Evolutionary conservation across 306 rosid genomes (phyloP).

Genomic region (Dryas drummondii): DNA sequence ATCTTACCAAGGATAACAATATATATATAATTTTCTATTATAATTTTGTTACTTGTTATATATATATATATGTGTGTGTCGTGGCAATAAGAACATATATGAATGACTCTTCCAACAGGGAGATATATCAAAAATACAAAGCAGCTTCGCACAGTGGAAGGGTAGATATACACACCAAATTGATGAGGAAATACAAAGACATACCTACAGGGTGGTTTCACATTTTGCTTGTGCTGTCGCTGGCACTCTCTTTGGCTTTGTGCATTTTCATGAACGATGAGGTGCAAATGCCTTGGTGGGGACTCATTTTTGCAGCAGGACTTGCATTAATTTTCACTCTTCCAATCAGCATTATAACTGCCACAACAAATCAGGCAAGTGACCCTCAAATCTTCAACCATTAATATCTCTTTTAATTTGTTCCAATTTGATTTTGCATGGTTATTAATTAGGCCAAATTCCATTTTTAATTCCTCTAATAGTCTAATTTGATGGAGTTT

Average conservation of each 20-base stretch:
- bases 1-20: too few relatives aligned
- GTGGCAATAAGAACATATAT: not conserved
- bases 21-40: too few relatives aligned
- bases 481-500: too few relatives aligned
- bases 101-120: slow-evolving; percentile 33
- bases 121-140: slow-evolving; percentile 34
- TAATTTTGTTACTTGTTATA: not conserved
- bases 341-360: slow-evolving; percentile 59
- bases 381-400: not conserved
- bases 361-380: slow-evolving; percentile 57
- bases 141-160: slow-evolving; percentile 48
- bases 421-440: too few relatives aligned
- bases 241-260: slow-evolving; percentile 38
- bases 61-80: too few relatives aligned
- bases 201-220: slow-evolving; percentile 77
- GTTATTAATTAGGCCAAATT: too few relatives aligned
- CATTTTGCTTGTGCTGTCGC: slow-evolving; percentile 33
- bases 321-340: slow-evolving; percentile 45
- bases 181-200: slow-evolving; percentile 62
- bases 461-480: too few relatives aligned
- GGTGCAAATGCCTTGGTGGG: slow-evolving; percentile 81
- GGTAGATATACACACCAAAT: slow-evolving; percentile 59
- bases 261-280: slow-evolving; percentile 46
- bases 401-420: too few relatives aligned
- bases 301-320: slow-evolving; percentile 54